Base-by-base conservation (phyloP, 78 protist genomes). In the Dictyostelium brefeldianum region DNA sequence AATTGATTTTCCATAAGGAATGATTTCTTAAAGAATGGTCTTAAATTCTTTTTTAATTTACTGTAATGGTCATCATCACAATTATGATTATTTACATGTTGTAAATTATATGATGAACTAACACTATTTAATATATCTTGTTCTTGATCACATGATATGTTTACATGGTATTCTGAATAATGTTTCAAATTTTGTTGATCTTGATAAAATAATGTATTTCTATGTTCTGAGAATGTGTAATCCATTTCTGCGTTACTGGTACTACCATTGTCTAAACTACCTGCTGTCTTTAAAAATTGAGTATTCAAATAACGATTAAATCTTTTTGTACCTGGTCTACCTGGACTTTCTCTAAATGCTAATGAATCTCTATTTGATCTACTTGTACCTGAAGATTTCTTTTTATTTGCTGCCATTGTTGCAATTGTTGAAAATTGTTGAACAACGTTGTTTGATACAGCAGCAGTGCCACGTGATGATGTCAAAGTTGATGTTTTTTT, bases 321-420 rank as follows among this genome's bases (percentile, higher is more conserved):
- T 64, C 93, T 56, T 54, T 87, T 87, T 64, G 85, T 47, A 2
- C 93, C 93, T 3, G 93, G 85, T 51, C 78, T 87, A 77, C 93
- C 93, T 59, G 93, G 83, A 64, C 64, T 43, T 74, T 87, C 93
- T 50, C 93, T 64, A 77, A 64, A 87, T 27, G 83, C 85, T 1
- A 64, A 41, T 50, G 93, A 87, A 31, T 87, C 93, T 29, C 93
- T 80, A 65, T 64, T 77, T 10, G 46, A 43, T 31, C 48, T 65
- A 36, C 43, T 36, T 36, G 43, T 36, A 36, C 43, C 43, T 36
- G 43, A n/a, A 15, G 48, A 64, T 36, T 56, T 53, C 43, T 65
- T 77, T 50, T 87, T 87, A 20, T 62, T 87, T 14, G 46, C 27
- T 36, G 73, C 43, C 5, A n/a, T 43, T 50, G 31, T 9, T 12